Base-by-base conservation (phyloP, 148 eudicot species). In the Hydrangea macrophylla region DNA sequence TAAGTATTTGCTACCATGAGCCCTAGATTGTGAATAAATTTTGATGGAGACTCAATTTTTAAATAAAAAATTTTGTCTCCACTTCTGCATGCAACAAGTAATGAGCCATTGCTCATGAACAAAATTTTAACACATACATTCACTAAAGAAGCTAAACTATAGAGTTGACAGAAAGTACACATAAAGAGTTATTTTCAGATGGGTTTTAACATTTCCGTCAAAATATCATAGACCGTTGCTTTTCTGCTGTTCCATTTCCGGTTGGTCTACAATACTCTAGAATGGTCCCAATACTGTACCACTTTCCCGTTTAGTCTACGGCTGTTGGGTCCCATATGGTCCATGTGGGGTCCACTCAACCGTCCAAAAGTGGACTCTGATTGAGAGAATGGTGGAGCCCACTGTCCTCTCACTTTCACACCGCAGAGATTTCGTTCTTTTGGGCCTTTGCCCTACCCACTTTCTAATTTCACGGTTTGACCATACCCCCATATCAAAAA, bases 201-300 rank as follows among this genome's bases (percentile, higher is more conserved):
- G 18, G 9, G 48, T 15, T 15, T 7, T 18, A 20, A 6, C 24
- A 15, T 31, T 17, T 15, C 64, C 25, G 26, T 60, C 58, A 65
- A 67, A 67, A 54, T 36, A 54, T 66, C 60, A 54, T 4, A 56
- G 54, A 70, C 79, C 67, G 66, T 76, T 65, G 57, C 62, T 70
- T 64, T 50, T 69, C 13, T 35, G 67, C 60, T 65, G 73, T 32
- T 70, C n/a, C 64, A 64, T 37, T 59, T 64, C n/a, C 40, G 36
- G 58, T 65, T 65, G 68, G 75, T 51, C 25, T n/a, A 31, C 30
- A 55, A 54, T 69, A 31, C 25, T 28, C 25, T 20, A 7, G 12
- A 2, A 55, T 45, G 58, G 71, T 18, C 73, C 69, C 68, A 13
- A n/a, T 45, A 6, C 23, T 45, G 7, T 7, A n/a, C 11, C 22